Percentiles rank a stretch among this genome's conserved stretches.
Conservation (phyloP, 305 asterid genomes). For the Nicotiana rustica region DNA sequence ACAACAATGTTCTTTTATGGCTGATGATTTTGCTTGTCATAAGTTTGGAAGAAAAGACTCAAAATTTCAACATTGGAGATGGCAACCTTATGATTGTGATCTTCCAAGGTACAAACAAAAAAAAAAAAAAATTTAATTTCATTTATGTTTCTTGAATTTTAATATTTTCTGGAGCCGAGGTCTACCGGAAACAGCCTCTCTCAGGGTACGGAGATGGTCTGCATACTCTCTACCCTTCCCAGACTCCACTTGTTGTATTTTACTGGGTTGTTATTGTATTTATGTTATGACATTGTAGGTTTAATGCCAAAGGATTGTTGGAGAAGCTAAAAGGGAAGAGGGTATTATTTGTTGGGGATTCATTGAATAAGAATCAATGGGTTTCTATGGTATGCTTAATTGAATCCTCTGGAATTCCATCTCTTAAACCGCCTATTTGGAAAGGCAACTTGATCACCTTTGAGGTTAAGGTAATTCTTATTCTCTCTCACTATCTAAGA, state of each 20-base stretch:
- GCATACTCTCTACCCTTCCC: no score
- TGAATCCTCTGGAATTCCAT: conserved; percentile 45
- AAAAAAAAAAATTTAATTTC: neutral
- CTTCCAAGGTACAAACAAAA: conserved; percentile 49
- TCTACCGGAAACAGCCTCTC: neutral
- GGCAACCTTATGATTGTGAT: conserved; percentile 62
- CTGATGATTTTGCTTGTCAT: conserved; percentile 50
- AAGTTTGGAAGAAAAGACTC: conserved; percentile 54
- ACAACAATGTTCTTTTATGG: conserved; percentile 51
- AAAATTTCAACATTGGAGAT: conserved; percentile 54
- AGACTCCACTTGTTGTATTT: neutral
- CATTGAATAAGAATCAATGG: conserved; percentile 58
- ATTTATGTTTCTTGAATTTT: neutral
- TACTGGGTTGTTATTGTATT: neutral
- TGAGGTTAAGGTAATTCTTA: conserved; percentile 41
- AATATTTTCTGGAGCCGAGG: neutral
- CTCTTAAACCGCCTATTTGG: conserved; percentile 37
- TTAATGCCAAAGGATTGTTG: conserved; percentile 48
- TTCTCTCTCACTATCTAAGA: neutral
- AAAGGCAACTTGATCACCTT: conserved; percentile 49
- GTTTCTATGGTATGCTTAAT: conserved; percentile 54
- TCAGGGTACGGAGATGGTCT: no score
- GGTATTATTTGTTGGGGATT: conserved; percentile 60
- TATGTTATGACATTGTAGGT: conserved; percentile 37
- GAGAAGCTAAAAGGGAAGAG: conserved; percentile 57